Evolutionary conservation across 768 basidiomycete genomes (phyloP).

Genomic region (Mycena sanguinolenta): DNA sequence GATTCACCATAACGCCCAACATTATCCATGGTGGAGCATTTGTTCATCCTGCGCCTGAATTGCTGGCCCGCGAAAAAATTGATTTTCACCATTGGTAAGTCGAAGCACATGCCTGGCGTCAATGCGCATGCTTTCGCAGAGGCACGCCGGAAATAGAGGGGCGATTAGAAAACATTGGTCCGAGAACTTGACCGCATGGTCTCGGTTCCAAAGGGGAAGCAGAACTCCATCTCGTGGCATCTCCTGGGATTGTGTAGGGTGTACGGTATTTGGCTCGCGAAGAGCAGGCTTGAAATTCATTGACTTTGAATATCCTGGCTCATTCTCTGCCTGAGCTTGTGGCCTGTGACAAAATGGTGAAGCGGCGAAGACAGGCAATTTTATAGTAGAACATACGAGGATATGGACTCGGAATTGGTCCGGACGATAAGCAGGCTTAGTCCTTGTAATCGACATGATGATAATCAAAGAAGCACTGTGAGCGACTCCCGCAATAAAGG

Average conservation of each 20-base stretch:
- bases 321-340: neutral
- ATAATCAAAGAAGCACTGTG: slow-evolving; percentile 23
- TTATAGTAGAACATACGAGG: neutral
- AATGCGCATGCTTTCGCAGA: neutral
- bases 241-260: neutral
- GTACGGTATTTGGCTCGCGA: slow-evolving; percentile 2
- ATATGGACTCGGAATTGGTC: slow-evolving; percentile 10
- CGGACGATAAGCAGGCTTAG: slow-evolving; percentile 22
- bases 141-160: neutral
- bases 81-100: neutral
- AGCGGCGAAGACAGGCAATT: neutral
- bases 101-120: neutral
- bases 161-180: slow-evolving; percentile 2
- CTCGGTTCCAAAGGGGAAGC: slow-evolving; percentile 13
- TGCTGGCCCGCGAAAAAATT: no score
- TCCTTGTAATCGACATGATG: neutral
- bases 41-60: no score
- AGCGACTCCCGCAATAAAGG: neutral
- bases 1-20: no score
- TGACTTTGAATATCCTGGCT: neutral
- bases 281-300: neutral
- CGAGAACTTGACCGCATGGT: slow-evolving; percentile 21
- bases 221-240: slow-evolving; percentile 11
- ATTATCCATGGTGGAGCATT: no score
- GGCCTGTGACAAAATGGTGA: neutral